Base-by-base conservation (phyloP, 345 rosid species). In the Gossypium ekmanianum region DNA sequence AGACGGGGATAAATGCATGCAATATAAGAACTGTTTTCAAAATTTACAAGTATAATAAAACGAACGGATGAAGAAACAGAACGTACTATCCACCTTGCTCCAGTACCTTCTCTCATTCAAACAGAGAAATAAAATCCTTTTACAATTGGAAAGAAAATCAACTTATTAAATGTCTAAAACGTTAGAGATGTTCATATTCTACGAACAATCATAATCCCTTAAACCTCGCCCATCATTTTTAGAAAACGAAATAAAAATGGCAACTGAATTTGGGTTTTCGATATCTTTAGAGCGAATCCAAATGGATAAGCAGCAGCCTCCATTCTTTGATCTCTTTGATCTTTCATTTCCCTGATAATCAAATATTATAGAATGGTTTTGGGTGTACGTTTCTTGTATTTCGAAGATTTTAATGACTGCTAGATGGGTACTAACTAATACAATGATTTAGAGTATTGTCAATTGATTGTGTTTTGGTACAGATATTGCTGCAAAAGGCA, bases 171-270 rank as follows among this genome's bases (percentile, higher is more conserved):
- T 29, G 34, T 29, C 34, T 29, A 29, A 29, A 29, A 29, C 34
- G 5, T 34, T 34, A 34, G 41, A 34, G 10, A 64, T 17, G 4
- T 64, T 13, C 14, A 41, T 4, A 34, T n/a, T 64, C 50, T 47
- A 64, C 3, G 69, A 41, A 9, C 69, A 41, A 64, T 59, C 50
- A 29, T 67, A 65, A 59, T 57, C 77, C 85, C 87, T 73, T 52
- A 52, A 79, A 80, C 61, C 63, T 48, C 78, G 80, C 77, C 77
- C 74, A 76, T 62, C 71, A 12, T 63, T 79, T 4, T 29, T 29
- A 29, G 4, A 29, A 44, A 71, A 80, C 76, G 54, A 74, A 74
- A 14, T 48, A 9, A 61, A 47, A 44, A 67, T 43, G 8, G 43
- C 9, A 67, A 1, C 14, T 12, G 29, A 44, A 17, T 4, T 24